These are phyloP conservation scores for Saccharomycopsis fermentans DNA, from an alignment of 805 yeast species.

Conservation along the genomic window DNA sequence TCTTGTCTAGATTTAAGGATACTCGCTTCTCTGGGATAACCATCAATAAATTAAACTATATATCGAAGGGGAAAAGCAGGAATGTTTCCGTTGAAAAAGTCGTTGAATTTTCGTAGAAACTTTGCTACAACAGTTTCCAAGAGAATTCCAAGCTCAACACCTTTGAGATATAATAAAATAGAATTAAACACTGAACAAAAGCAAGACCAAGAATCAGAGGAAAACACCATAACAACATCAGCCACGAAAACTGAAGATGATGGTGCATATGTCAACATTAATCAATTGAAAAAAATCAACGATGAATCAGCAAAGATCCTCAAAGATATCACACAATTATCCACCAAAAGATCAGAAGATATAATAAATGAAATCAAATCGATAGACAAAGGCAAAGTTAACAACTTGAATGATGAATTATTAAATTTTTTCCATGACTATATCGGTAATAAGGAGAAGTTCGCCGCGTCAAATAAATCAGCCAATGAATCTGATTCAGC, in stretches of 20 bases:
- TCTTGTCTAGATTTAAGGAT: too few relatives aligned
- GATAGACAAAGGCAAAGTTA: not conserved
- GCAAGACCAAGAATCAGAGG: not conserved
- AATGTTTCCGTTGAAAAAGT: not conserved
- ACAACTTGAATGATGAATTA: constrained; percentile 9
- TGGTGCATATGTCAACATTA: not conserved
- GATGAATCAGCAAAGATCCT: constrained; percentile 9
- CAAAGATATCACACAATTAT: constrained; percentile 3
- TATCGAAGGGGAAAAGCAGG: too few relatives aligned
- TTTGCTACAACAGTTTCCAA: not conserved
- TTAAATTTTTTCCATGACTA: constrained; percentile 11
- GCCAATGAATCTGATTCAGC: not conserved
- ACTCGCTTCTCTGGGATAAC: not conserved
- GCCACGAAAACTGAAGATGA: not conserved
- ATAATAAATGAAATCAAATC: not conserved
- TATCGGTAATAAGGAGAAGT: constrained; percentile 15
- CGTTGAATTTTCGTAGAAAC: not conserved
- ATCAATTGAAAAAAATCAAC: constrained; percentile 7
- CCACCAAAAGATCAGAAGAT: constrained; percentile 1
- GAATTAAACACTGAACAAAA: not conserved
- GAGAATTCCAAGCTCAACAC: not conserved
- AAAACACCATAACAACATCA: not conserved
- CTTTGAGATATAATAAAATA: not conserved
- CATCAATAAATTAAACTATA: too few relatives aligned
- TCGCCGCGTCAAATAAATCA: not conserved